These are phyloP conservation scores for Pleoardoris graminearum DNA, from an alignment of 2,329 filamentous ascomycete genomes.

Conservation along the genomic window DNA sequence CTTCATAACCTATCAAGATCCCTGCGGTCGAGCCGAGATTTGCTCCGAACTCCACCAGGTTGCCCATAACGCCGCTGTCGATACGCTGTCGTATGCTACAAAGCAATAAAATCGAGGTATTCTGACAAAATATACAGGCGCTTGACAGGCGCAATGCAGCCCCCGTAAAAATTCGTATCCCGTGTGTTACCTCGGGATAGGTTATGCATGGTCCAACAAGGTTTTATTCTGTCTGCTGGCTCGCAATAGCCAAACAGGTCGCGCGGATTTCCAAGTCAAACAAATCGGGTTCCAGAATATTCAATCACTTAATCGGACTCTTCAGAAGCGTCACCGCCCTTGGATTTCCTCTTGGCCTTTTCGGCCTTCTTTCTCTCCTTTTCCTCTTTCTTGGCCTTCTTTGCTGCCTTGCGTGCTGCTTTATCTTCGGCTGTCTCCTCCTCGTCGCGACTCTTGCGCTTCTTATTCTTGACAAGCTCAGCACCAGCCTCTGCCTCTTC, in stretches of 20 bases:
- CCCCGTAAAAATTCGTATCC: neutral
- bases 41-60: constrained; percentile 42
- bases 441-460: constrained; percentile 55
- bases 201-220: neutral
- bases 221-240: neutral
- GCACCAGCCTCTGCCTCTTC: constrained; percentile 27
- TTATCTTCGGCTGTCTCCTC: constrained; percentile 52
- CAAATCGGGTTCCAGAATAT: constrained; percentile 19
- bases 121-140: constrained; percentile 26
- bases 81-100: constrained; percentile 44
- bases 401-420: constrained; percentile 62
- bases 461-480: constrained; percentile 44
- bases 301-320: constrained; percentile 35
- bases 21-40: constrained; percentile 30
- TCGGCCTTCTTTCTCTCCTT: constrained; percentile 34
- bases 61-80: constrained; percentile 34
- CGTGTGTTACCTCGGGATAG: neutral
- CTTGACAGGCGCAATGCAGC: constrained; percentile 10
- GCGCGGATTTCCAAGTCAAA: constrained; percentile 19
- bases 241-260: neutral
- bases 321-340: constrained; percentile 34
- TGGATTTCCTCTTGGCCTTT: constrained; percentile 35
- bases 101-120: constrained; percentile 33
- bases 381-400: constrained; percentile 68
- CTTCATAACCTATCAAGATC: constrained; percentile 27